Evolutionary conservation across 176 grass and related monocot genomes (phyloP).

Genomic region (Carex pumila): DNA sequence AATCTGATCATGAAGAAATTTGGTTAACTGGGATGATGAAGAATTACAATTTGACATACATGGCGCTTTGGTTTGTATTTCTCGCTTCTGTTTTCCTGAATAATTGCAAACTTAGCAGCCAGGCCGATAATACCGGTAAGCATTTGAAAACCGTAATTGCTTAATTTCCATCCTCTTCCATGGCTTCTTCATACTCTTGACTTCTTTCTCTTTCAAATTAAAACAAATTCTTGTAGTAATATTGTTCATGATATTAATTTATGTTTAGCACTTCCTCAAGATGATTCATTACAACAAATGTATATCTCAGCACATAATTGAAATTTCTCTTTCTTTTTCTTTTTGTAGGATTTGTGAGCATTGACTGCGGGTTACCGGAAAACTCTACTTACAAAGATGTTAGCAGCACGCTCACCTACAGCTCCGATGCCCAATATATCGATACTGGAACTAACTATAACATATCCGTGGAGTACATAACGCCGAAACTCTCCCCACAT

Average conservation of each 20-base stretch:
- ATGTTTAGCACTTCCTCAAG: too few species aligned
- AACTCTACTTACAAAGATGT: conserved; percentile 6
- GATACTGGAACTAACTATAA: conserved; percentile 37
- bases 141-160: not conserved
- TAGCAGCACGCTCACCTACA: not conserved
- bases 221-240: too few species aligned
- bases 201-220: too few species aligned
- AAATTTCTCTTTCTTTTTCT: not conserved
- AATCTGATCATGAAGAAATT: too few species aligned
- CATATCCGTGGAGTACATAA: conserved; percentile 17
- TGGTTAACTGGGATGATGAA: too few species aligned
- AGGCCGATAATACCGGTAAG: not conserved
- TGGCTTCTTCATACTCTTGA: too few species aligned
- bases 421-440: conserved; percentile 24
- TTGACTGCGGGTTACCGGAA: conserved; percentile 22
- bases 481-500: not conserved
- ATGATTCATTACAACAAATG: not conserved
- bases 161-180: not conserved
- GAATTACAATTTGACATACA: too few species aligned
- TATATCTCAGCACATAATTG: not conserved
- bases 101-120: not conserved
- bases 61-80: conserved; percentile 5
- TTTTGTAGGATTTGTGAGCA: conserved; percentile 39
- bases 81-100: not conserved
- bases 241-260: too few species aligned